These are phyloP conservation scores for Tricholoma saponaceum DNA, from an alignment of 768 basidiomycete species.

Conservation along the genomic window DNA sequence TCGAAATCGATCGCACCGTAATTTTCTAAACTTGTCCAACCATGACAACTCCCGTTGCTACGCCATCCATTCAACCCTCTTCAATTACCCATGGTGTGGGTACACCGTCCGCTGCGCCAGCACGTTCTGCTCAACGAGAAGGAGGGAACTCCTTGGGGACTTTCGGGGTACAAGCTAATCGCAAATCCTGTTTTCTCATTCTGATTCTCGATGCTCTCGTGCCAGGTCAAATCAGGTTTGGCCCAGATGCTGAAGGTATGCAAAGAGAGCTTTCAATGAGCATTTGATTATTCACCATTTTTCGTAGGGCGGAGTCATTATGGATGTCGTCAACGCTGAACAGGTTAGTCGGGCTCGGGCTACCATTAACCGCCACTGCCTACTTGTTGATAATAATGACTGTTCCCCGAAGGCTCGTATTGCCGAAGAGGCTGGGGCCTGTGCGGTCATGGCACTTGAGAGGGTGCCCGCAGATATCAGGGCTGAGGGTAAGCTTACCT, in stretches of 20 bases:
- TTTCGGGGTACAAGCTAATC: slow-evolving; percentile 46
- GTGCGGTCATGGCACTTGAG: slow-evolving; percentile 97
- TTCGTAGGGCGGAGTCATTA: slow-evolving; percentile 80
- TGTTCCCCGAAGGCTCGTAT: slow-evolving; percentile 70
- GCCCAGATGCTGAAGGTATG: slow-evolving; percentile 95
- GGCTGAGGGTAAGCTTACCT: slow-evolving; percentile 44
- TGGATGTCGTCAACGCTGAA: slow-evolving; percentile 90
- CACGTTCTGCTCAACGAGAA: slow-evolving; percentile 48
- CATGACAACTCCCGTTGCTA: slow-evolving; percentile 26
- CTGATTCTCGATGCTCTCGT: slow-evolving; percentile 5
- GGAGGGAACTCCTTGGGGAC: slow-evolving; percentile 64
- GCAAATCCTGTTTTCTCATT: slow-evolving; percentile 3
- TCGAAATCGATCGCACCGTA: slow-evolving; percentile 15
- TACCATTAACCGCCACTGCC: slow-evolving; percentile 3
- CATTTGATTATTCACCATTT: slow-evolving; percentile 6
- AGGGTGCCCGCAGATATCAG: slow-evolving; percentile 95
- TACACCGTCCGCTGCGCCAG: slow-evolving; percentile 44
- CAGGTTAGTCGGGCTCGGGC: slow-evolving; percentile 26
- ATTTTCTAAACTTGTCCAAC: slow-evolving; percentile 10
- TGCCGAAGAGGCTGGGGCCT: slow-evolving; percentile 95
- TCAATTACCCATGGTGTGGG: slow-evolving; percentile 32
- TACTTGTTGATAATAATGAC: slow-evolving; percentile 3
- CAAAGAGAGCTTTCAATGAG: slow-evolving; percentile 4
- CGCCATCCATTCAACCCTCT: slow-evolving; percentile 29
- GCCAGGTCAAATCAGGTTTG: slow-evolving; percentile 85